Evolutionary conservation across 805 yeast genomes (phyloP).

Genomic region (Myxozyma neotropica): DNA sequence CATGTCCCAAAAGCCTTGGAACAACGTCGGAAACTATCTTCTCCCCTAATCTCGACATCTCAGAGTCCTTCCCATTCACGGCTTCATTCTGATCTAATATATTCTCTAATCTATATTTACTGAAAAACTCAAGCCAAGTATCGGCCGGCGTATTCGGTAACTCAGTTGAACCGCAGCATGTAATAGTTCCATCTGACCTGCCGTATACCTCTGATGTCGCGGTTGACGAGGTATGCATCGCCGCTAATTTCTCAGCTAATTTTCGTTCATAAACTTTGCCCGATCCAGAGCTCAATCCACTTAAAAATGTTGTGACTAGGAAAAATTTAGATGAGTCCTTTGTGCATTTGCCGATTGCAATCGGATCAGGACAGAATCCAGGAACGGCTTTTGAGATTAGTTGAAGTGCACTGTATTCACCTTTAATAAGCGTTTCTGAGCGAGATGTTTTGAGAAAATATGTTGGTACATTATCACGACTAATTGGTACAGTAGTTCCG

Average conservation of each 20-base stretch:
- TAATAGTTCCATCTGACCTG: slow-evolving; percentile 17
- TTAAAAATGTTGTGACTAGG: slow-evolving; percentile 13
- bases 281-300: slow-evolving; percentile 11
- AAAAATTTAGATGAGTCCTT: slow-evolving; percentile 8
- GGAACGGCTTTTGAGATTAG: slow-evolving; percentile 16
- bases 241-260: slow-evolving; percentile 19
- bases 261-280: slow-evolving; percentile 21
- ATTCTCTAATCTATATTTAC: slow-evolving; percentile 11
- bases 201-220: slow-evolving; percentile 12
- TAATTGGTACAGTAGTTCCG: slow-evolving; percentile 15
- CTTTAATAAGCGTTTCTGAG: slow-evolving; percentile 5
- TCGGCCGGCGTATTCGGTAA: slow-evolving; percentile 26
- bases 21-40: slow-evolving; percentile 13
- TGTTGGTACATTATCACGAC: neutral
- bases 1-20: slow-evolving; percentile 15
- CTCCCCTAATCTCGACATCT: slow-evolving; percentile 11
- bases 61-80: slow-evolving; percentile 20
- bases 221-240: neutral
- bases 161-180: slow-evolving; percentile 32
- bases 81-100: slow-evolving; percentile 24
- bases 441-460: slow-evolving; percentile 16
- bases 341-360: slow-evolving; percentile 6
- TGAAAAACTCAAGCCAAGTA: slow-evolving; percentile 29
- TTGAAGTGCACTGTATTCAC: slow-evolving; percentile 18
- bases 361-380: slow-evolving; percentile 19